Base-by-base conservation (phyloP, 2,329 filamentous ascomycete genomes). In the Fusarium bulbicola region DNA sequence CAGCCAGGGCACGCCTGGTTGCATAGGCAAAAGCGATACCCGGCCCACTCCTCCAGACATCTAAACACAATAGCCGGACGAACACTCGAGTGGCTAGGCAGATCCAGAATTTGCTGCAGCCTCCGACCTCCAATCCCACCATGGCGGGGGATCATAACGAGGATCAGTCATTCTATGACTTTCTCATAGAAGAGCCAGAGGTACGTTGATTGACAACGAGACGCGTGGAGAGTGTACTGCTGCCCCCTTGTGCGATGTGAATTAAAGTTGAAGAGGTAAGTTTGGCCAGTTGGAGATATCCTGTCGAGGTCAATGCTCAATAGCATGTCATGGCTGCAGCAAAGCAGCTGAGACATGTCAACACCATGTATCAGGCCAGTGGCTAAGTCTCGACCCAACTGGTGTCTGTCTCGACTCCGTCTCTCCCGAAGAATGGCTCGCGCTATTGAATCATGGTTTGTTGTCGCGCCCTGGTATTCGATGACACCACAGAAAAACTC, bases 131-230 rank as follows among this genome's bases (percentile, higher is more conserved):
- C 42, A 60, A 72, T 56, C 68, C 63, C 46, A 78, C 59, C 58
- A 78, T 78, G 76, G 72, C 74, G 62, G 74, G 68, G 50, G 74
- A 75, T 34, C 72, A 74, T 26, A 60, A 53, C 26, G 73, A 63
- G 60, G 76, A 78, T 50, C 72, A 74, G 74, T 76, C 76, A 67
- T 77, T 78, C 64, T 78, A 78, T 75, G 76, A 78, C 72, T 78
- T 78, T 69, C 68, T 78, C 74, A 77, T 78, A 65, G 76, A 78
- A 49, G 76, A 78, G 21, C 69, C 73, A 39, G 74, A 78, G 76
- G 76, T 78, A 77, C 60, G 76, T 76, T 40, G 37, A 43, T 37
- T 59, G 39, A 42, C 43, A 46, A 32, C 46, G 49, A 36, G 42
- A 42, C n/a, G 26, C 26, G 36, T 34, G 36, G 43, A 57, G 54